A percentile compares a stretch with the other conserved stretches of the same genome.
These are phyloP conservation scores for Suillus weaverae DNA, from an alignment of 768 basidiomycete species.

Conservation along the genomic window DNA sequence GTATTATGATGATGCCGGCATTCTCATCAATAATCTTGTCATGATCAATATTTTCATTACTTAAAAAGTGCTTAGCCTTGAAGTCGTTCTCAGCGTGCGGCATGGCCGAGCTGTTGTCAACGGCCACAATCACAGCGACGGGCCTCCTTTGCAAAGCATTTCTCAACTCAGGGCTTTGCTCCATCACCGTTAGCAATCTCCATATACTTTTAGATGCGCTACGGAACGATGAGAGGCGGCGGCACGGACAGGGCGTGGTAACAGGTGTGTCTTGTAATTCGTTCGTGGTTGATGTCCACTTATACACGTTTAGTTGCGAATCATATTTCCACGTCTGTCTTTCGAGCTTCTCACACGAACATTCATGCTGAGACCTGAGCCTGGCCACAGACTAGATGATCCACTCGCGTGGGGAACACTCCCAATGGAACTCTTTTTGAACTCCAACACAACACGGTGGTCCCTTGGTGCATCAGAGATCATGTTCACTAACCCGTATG, in stretches of 20 bases:
- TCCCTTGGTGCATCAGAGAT: conserved; percentile 90
- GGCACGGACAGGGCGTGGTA: conserved; percentile 60
- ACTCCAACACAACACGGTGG: conserved; percentile 74
- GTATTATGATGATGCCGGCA: not conserved
- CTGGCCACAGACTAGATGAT: conserved; percentile 65
- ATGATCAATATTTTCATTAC: not conserved
- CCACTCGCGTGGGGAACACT: conserved; percentile 87
- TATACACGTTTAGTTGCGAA: conserved; percentile 66
- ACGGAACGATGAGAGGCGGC: conserved; percentile 40
- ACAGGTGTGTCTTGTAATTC: conserved; percentile 54
- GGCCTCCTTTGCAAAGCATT: conserved; percentile 81
- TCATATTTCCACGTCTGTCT: conserved; percentile 85
- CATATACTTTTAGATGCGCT: conserved; percentile 64
- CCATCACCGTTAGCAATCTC: conserved; percentile 71
- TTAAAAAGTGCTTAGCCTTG: no score
- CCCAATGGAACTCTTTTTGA: conserved; percentile 61
- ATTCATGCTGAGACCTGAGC: conserved; percentile 9
- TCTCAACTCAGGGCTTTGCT: conserved; percentile 63
- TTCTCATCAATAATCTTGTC: not conserved
- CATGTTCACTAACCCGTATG: conserved; percentile 91
- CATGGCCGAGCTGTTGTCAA: conserved; percentile 50
- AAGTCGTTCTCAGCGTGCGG: not conserved
- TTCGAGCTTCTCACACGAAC: not conserved
- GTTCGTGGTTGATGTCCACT: conserved; percentile 4
- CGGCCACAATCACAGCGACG: conserved; percentile 59